Base-by-base conservation (phyloP, 805 yeast genomes). In the Priceomyces fermenticarens region DNA sequence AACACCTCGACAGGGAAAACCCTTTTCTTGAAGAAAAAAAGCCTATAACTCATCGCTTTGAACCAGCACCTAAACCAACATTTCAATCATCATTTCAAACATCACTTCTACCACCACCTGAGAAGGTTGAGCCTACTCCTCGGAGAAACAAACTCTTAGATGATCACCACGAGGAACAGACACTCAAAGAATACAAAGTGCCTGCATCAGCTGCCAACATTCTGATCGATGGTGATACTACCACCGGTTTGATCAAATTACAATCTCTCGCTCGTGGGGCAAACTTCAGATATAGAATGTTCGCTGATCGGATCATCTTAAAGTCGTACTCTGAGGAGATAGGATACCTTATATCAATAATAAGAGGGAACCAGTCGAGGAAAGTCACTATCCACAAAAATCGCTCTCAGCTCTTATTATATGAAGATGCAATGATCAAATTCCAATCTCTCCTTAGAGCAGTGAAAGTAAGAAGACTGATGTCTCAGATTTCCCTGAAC, bases 201-300 rank as follows among this genome's bases (percentile, higher is more conserved):
- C 12, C 14, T 8, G 12, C 13, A 11, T 10, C 16, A 15, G 17
- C 15, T 15, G 27, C 8, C 32, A 26, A 33, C 11, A 16, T 27
- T 29, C 32, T 14, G 26, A 10, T 17, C 11, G 3, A 12, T 7
- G 23, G 13, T n/a, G 35, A 32, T 17, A 32, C 23, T 32, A 25
- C 17, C 17, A 12, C 25, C 17, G 26, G 25, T 16, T 14, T 32
- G 10, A 62, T 73, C 30, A 67, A 63, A 41, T 63, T 89, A 12
- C 96, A 89, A 57, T 78, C 93, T 0, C 62, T 81, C 16, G 74
- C 86, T 12, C 69, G 88, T 48, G 95, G 93, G 13, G 80, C 86
- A 0, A 67, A 79, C 31, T 65, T 77, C 41, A 72, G 96, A 39
- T 85, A 82, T 55, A 63, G 65, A 14, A 67, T 81, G 65, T 81